Evolutionary conservation across 257 asterid species (phyloP), one percentile per base, ranked within the genome.

Genomic region (Petunia axillaris): DNA sequence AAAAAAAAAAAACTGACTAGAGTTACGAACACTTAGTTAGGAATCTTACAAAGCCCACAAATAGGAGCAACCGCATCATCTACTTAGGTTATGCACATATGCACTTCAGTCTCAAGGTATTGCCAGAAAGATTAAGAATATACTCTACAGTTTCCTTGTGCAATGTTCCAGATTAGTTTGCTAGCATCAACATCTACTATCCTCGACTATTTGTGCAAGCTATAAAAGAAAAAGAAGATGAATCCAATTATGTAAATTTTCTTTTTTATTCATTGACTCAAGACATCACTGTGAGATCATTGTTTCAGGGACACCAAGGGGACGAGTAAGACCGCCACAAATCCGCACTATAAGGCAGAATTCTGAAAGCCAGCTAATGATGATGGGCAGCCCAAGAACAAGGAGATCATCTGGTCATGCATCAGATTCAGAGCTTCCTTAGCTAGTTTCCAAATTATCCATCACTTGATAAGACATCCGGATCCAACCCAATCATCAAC

Each of bases 351-450:
- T 84, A 88, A 88, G 98, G 85, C 86, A 87, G 88, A 86, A 86
- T 67, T 90, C 99, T 0, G 99, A 90, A 79, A 91, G 88, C 80
- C 89, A 85, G 57, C 80, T 89, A 68, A 77, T 50, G 85, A 4
- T 70, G 46, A 83, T 79, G 86, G 90, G 50, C 78, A 73, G 89
- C 71, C 94, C 93, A 52, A 87, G 83, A 84, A 73, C 88, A 79
- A 85, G 92, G 64, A 88, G 92, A 84, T 59, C 76, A 81, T 91
- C 97, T 0, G 97, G 96, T 1, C 93, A 88, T 59, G 85, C 64
- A 76, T 95, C 99, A 10, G 98, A 95, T 87, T 92, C 99, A 0
- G 97, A 95, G 83, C 78, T 95, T 8, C 41, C 92, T 37, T 91
- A 88, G 78, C 76, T 73, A 73, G 41, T 50, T 73, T 73, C 62